A percentile compares a stretch with the other conserved stretches of the same genome.
Conservation (phyloP, 352 stramenopile genomes). For the Globisporangium polare region DNA sequence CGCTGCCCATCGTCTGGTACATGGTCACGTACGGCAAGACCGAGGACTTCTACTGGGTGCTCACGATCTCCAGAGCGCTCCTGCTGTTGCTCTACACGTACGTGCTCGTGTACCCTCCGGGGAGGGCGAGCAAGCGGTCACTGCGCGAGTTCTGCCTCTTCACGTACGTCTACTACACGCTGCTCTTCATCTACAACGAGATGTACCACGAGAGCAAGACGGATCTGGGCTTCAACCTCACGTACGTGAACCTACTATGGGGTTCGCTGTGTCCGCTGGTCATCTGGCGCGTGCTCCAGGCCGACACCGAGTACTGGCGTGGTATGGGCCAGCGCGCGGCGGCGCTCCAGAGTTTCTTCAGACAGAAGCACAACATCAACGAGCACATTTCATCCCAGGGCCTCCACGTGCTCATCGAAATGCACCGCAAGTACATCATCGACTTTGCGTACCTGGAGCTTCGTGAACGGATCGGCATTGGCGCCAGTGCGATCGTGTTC, state of each 20-base stretch:
- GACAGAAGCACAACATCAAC: constrained; percentile 19
- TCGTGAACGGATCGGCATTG: constrained; percentile 36
- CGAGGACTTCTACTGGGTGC: constrained; percentile 5
- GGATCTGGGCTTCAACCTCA: background rate
- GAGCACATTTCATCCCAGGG: constrained; percentile 36
- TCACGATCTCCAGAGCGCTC: constrained; percentile 9
- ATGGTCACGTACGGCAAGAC: background rate
- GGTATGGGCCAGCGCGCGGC: constrained; percentile 36
- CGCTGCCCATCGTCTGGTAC: constrained; percentile 20
- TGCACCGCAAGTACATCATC: constrained; percentile 22
- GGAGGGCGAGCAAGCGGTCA: background rate
- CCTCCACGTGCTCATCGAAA: constrained; percentile 61
- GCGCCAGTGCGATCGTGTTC: constrained; percentile 44
- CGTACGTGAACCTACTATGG: constrained; percentile 27
- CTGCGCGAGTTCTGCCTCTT: constrained; percentile 8
- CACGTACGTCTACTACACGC: constrained; percentile 30
- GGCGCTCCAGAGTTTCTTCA: constrained; percentile 19
- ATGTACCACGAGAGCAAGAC: constrained; percentile 10
- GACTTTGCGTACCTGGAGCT: constrained; percentile 37
- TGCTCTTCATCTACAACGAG: constrained; percentile 20
- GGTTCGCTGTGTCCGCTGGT: constrained; percentile 30
- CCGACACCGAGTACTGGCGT: constrained; percentile 47
- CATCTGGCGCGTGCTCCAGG: constrained; percentile 48
- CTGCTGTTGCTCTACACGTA: constrained; percentile 15
- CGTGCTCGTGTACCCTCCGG: constrained; percentile 11